Evolutionary conservation across 164 flowering plant genomes (phyloP), one percentile per base, ranked within the genome.

Genomic region (Vitis cinerea): DNA sequence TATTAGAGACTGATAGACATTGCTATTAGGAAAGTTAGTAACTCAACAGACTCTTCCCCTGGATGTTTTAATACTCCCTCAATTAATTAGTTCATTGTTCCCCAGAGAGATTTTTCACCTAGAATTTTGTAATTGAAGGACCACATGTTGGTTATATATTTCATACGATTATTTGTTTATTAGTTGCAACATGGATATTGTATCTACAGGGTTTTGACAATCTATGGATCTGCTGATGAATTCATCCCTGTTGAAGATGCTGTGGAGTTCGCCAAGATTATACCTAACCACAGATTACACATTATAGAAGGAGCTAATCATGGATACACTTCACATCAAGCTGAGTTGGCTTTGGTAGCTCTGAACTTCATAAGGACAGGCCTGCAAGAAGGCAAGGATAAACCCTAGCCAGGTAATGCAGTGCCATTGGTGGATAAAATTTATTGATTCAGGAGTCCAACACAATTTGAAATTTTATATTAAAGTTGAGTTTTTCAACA

Each of bases 221-320:
- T 95, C 58, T 97, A 93, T 77, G 99, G 99, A 68, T 84, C 97
- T 48, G 76, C 54, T 63, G 99, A 95, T 81, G 86, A 82, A 77
- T 65, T 87, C 2, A 78, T 95, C 65, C 89, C 94, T 1, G 84
- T 86, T 16, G 87, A 83, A 76, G 97, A 90, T 81, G 97, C 97
- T 8, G 9, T 67, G n/a, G 87, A 86, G 76, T 85, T 93, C 77
- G 78, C 82, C 31, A 90, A 93, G 83, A 75, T 86, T 70, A 84
- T 95, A 79, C 87, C 91, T 1, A 92, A 88, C 75, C 97, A 95
- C 84, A 78, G 78, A 60, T 65, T 91, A 23, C 86, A 82, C 51
- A 74, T 91, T 12, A 69, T 95, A 51, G 88, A 91, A 75, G 91
- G 96, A 72, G 98, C 96, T 13, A 61, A 95, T 79, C 99, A 93